These are phyloP conservation scores for Dactylellina cionopaga DNA, from an alignment of 2,329 filamentous ascomycete genomes.

Conservation along the genomic window DNA sequence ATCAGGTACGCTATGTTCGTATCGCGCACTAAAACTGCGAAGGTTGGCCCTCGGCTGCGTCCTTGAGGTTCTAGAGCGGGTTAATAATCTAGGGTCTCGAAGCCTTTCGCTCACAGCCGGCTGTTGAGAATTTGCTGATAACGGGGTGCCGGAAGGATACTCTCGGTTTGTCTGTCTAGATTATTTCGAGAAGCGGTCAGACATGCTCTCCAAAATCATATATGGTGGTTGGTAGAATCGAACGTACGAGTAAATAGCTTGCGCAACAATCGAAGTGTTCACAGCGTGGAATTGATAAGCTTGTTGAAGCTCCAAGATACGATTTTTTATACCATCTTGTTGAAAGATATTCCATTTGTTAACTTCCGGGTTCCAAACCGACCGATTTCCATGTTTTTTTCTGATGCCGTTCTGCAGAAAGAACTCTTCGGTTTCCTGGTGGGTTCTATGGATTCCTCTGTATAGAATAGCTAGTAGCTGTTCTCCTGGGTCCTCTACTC, in stretches of 20 bases:
- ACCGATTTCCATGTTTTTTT: conserved; percentile 3
- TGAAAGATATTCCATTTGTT: conserved; percentile 14
- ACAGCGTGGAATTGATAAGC: conserved; percentile 14
- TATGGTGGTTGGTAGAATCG: too few species aligned
- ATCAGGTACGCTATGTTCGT: not conserved
- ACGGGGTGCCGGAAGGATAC: not conserved
- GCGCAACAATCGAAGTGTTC: conserved; percentile 3
- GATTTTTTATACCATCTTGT: not conserved
- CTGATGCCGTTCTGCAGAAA: not conserved
- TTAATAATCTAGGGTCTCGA: conserved; percentile 14
- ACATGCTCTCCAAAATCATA: not conserved
- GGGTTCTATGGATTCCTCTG: not conserved
- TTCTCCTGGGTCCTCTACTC: not conserved
- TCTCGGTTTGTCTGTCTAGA: conserved; percentile 15
- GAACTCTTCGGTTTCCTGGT: conserved; percentile 8
- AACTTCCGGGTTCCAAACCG: conserved; percentile 11
- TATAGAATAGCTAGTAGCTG: not conserved
- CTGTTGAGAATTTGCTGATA: not conserved
- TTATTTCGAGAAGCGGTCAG: not conserved
- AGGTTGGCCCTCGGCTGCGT: not conserved
- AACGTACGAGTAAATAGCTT: conserved; percentile 13
- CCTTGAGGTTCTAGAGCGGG: not conserved
- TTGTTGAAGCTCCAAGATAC: conserved; percentile 7
- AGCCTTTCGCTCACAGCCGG: conserved; percentile 8
- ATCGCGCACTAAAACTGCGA: too few species aligned